Evolutionary conservation across 257 asterid species (phyloP).

Genomic region (Solanum rostratum): DNA sequence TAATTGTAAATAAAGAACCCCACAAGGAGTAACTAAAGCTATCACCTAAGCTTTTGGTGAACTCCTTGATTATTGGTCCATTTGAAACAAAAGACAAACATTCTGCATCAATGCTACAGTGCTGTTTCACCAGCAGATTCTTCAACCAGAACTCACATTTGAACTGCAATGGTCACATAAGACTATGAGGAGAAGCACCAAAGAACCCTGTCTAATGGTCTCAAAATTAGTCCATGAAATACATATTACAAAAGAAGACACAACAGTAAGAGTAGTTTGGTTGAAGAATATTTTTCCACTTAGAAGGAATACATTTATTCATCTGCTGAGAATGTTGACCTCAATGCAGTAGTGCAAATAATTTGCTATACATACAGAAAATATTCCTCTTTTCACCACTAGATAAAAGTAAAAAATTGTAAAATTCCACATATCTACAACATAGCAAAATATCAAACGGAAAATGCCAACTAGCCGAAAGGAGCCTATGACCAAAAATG

Average conservation of each 20-base stretch:
- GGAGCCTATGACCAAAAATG: conserved; percentile 14
- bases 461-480: conserved; percentile 8
- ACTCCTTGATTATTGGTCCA: background rate
- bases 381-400: conserved; percentile 24
- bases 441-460: conserved; percentile 11
- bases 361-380: conserved; percentile 49
- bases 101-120: background rate
- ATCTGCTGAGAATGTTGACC: conserved; percentile 15
- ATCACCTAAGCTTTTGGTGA: background rate
- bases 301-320: conserved; percentile 18
- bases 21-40: background rate
- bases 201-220: background rate
- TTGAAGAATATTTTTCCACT: background rate
- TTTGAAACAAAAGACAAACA: background rate
- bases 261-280: background rate
- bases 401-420: conserved; percentile 20
- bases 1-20: background rate
- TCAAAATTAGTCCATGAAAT: background rate
- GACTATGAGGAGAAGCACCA: background rate
- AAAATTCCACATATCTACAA: conserved; percentile 65
- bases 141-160: background rate
- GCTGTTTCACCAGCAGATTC: background rate
- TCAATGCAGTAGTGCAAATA: conserved; percentile 34
- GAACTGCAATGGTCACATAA: background rate
- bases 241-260: background rate